Conservation (phyloP, 1,139 yeast species). For the Kodamaea alishanica region DNA sequence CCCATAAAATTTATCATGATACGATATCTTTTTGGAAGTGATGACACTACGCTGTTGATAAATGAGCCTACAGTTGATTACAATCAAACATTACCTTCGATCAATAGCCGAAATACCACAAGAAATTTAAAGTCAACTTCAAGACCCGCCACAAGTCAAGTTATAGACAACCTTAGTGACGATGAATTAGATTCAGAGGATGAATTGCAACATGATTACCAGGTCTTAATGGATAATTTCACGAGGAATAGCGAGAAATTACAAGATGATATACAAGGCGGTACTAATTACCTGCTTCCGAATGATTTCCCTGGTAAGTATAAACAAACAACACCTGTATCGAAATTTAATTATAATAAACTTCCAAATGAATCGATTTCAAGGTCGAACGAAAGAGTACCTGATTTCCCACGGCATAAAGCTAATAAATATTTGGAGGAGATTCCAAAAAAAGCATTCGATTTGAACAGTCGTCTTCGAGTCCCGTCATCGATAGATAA, state of each 20-base stretch:
- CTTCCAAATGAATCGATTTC: no score
- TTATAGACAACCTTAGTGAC: conserved; percentile 12
- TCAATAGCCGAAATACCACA: conserved; percentile 1
- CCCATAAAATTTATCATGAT: conserved; percentile 6
- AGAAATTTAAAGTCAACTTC: background rate
- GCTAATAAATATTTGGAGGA: no score
- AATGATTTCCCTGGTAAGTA: conserved; percentile 23
- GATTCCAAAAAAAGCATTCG: no score
- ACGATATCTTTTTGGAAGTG: conserved; percentile 13
- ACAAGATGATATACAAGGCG: background rate
- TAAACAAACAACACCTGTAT: background rate
- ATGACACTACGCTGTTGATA: conserved; percentile 20
- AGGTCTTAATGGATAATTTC: conserved; percentile 10
- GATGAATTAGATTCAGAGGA: conserved; percentile 20
- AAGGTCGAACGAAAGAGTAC: no score
- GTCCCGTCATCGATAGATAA: no score
- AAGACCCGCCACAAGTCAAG: background rate
- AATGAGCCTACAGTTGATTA: conserved; percentile 42
- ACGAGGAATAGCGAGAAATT: conserved; percentile 8
- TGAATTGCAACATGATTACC: conserved; percentile 11
- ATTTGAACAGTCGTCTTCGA: no score
- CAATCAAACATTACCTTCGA: conserved; percentile 25
- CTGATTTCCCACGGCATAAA: no score
- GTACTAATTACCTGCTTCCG: conserved; percentile 14
- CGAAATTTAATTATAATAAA: background rate